These are phyloP conservation scores for Lepiota venenata DNA, from an alignment of 768 basidiomycete genomes.

Conservation along the genomic window DNA sequence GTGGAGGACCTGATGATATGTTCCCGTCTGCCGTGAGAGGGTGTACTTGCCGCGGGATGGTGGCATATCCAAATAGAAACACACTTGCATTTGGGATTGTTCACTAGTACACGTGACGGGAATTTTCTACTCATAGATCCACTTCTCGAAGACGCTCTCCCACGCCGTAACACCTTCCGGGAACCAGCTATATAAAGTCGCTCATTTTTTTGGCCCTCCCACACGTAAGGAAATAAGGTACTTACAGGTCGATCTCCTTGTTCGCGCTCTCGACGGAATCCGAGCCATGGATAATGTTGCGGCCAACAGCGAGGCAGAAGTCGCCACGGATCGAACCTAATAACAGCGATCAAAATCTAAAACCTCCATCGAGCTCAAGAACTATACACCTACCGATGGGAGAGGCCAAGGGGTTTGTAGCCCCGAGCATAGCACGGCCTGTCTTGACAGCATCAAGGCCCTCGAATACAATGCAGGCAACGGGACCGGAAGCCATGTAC, in stretches of 20 bases:
- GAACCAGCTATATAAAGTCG: conserved; percentile 69
- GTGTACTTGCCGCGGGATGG: background rate
- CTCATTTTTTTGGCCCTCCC: conserved; percentile 8
- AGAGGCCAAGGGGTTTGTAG: conserved; percentile 94
- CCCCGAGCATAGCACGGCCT: conserved; percentile 92
- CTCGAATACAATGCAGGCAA: conserved; percentile 95
- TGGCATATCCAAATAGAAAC: background rate
- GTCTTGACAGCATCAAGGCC: conserved; percentile 94
- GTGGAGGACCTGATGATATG: background rate
- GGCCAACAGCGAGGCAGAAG: conserved; percentile 90
- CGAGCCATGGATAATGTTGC: conserved; percentile 92
- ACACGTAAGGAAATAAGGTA: conserved; percentile 13
- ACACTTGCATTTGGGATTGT: conserved; percentile 7
- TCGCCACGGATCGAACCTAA: conserved; percentile 94
- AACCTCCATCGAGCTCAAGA: background rate
- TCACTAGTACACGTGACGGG: conserved; percentile 12
- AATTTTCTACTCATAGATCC: conserved; percentile 74
- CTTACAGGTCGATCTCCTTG: conserved; percentile 92
- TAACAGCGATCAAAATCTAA: conserved; percentile 5
- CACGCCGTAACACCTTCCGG: conserved; percentile 81
- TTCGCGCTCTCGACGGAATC: conserved; percentile 87
- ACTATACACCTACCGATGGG: conserved; percentile 58
- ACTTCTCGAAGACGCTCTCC: conserved; percentile 55
- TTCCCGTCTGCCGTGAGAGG: conserved; percentile 13
- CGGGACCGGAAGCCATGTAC: conserved; percentile 96